Evolutionary conservation across 2,329 filamentous ascomycete species (phyloP).

Genomic region (Fusarium caatingaense): DNA sequence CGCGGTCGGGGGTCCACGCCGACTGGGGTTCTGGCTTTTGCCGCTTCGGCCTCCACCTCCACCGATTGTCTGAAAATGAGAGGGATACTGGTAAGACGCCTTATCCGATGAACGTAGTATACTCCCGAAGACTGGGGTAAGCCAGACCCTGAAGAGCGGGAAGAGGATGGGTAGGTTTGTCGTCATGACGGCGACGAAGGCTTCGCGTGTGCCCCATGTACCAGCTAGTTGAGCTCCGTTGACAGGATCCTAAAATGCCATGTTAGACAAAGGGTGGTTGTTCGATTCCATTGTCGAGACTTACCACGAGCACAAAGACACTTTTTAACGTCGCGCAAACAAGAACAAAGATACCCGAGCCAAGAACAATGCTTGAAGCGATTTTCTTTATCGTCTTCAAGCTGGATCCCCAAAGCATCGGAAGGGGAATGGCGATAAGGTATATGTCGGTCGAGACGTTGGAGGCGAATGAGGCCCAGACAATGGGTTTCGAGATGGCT

Average conservation of each 20-base stretch:
- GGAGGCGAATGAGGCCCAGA: constrained; percentile 61
- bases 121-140: constrained; percentile 48
- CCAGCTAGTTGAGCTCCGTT: constrained; percentile 54
- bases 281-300: neutral
- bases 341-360: constrained; percentile 55
- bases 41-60: constrained; percentile 50
- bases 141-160: constrained; percentile 56
- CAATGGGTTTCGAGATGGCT: constrained; percentile 60
- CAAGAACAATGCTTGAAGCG: constrained; percentile 52
- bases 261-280: neutral
- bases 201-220: constrained; percentile 55
- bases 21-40: constrained; percentile 46
- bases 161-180: constrained; percentile 58
- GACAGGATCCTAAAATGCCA: constrained; percentile 48
- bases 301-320: constrained; percentile 52
- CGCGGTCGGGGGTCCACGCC: constrained; percentile 48
- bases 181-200: constrained; percentile 56
- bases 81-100: constrained; percentile 53
- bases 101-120: constrained; percentile 51
- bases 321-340: constrained; percentile 53
- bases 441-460: constrained; percentile 68
- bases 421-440: constrained; percentile 66
- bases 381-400: constrained; percentile 52
- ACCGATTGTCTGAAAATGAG: constrained; percentile 55
- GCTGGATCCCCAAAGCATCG: constrained; percentile 57